These are phyloP conservation scores for Atalantia buxifolia DNA, from an alignment of 345 rosid species.

Conservation along the genomic window DNA sequence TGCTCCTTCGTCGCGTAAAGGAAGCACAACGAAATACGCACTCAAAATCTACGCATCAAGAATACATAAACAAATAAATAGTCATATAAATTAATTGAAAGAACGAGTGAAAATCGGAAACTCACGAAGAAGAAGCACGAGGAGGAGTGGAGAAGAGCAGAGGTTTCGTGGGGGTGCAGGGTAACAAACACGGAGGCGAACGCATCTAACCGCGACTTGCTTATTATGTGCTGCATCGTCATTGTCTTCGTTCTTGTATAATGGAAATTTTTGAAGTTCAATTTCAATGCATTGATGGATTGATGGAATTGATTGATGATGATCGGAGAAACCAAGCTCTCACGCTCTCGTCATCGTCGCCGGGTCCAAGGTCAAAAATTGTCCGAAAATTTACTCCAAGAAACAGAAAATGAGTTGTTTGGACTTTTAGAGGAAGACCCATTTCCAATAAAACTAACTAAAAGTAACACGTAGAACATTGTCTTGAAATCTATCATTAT, in stretches of 20 bases:
- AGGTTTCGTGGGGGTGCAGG: constrained; percentile 78
- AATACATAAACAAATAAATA: background rate
- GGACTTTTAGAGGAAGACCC: background rate
- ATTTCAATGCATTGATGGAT: background rate
- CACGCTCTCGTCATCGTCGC: background rate
- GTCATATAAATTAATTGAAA: no score
- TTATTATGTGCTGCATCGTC: background rate
- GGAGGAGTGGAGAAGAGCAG: constrained; percentile 68
- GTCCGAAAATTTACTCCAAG: background rate
- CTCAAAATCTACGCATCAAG: constrained; percentile 55
- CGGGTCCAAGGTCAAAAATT: background rate
- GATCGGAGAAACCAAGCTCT: background rate
- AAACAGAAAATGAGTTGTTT: no score
- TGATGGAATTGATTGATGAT: background rate
- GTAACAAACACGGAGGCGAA: constrained; percentile 60
- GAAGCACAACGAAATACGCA: constrained; percentile 86
- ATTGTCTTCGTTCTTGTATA: background rate
- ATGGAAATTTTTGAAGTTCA: background rate
- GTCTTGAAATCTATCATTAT: background rate
- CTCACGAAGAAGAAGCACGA: constrained; percentile 90
- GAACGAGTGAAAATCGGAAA: constrained; percentile 4
- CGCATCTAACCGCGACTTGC: constrained; percentile 45
- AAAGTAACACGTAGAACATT: background rate
- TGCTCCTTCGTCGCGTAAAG: constrained; percentile 90
- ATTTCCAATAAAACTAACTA: background rate